Conservation (phyloP, 495 filamentous ascomycete species). For the Wilcoxina mikolae region DNA sequence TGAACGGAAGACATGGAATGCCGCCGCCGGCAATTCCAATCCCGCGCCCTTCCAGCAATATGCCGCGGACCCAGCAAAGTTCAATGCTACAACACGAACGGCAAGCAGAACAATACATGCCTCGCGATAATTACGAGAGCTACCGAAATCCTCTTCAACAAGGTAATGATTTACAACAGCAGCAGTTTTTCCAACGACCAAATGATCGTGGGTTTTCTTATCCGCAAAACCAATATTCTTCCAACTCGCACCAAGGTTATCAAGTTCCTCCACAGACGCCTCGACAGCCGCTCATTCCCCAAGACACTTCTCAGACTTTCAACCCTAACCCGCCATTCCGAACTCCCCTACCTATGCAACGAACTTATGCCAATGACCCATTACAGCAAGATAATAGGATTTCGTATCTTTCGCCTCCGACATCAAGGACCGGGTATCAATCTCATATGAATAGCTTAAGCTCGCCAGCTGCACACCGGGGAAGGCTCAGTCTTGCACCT, state of each 20-base stretch:
- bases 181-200: neutral
- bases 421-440: neutral
- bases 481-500: constrained; percentile 4
- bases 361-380: neutral
- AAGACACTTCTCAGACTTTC: neutral
- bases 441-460: neutral
- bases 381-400: neutral
- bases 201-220: neutral
- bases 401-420: neutral
- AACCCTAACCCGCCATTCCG: neutral
- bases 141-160: neutral
- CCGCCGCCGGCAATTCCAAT: constrained; percentile 16
- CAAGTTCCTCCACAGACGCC: neutral
- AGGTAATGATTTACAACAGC: neutral
- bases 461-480: neutral
- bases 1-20: constrained; percentile 23
- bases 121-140: neutral
- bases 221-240: neutral
- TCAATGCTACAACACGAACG: neutral
- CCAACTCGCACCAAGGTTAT: neutral
- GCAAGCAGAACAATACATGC: neutral
- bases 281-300: neutral
- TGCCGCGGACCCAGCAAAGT: neutral
- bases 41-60: neutral
- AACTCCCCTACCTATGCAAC: neutral